Evolutionary conservation across 2,329 filamentous ascomycete species (phyloP), one percentile per base, ranked within the genome.

Genomic region (Calcarisporium arbuscula): DNA sequence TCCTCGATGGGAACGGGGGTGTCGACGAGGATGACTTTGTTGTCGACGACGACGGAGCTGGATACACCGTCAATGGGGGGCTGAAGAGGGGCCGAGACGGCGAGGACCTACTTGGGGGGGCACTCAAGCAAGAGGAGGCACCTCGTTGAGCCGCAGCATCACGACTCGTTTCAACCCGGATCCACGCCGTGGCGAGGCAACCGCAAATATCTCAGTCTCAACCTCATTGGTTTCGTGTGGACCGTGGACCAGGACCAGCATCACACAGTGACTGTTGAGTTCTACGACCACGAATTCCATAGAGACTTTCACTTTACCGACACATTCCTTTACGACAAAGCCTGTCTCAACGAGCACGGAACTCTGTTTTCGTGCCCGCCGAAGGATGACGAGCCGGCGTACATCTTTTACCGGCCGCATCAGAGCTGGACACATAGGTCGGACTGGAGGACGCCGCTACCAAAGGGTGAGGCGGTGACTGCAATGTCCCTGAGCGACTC

Each of bases 241-340:
- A 96, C 90, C 0, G 86, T 98, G 14, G 85, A 95, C 48, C 92
- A 98, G 59, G 89, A 95, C 52, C 85, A 83, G 0, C 83, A 90
- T 49, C 79, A 96, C 55, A 98, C 92, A 2, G 82, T 98, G 9
- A 95, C 89, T 0, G 89, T 96, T 3, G 92, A 96, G 51, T 98
- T 98, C 57, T 95, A 96, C 56, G 94, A 98, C 57, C 83, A 88
- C 39, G 88, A 94, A 47, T 80, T 84, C 39, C 84, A 95, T 56
- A 77, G 90, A 30, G 88, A 96, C 57, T 95, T 95, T 51, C 92
- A 96, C 64, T 96, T 98, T 57, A 96, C 89, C 10, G 92, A 98
- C 55, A 90, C 88, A 1, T 95, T 88, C 54, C 71, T 88, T 5
- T 96, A 96, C 60, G 92, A 98, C 62, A 95, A 95, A 60, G 90